A percentile compares a stretch with the other conserved stretches of the same genome.
These are phyloP conservation scores for Metschnikowia matae DNA, from an alignment of 805 yeast genomes.

Conservation along the genomic window DNA sequence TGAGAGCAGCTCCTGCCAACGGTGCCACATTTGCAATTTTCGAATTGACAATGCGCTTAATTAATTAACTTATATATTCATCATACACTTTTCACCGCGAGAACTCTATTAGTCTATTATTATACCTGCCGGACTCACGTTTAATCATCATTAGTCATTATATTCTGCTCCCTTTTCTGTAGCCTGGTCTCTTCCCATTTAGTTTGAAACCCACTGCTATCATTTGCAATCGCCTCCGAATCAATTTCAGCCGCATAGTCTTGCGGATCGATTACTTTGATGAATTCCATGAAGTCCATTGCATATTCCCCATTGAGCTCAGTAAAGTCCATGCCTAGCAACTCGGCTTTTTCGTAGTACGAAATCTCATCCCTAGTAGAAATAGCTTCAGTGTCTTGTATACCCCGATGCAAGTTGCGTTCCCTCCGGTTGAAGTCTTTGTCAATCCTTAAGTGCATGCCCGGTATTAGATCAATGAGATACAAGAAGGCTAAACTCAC, in stretches of 20 bases:
- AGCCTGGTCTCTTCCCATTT: neutral
- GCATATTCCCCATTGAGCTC: conserved; percentile 40
- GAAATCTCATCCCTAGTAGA: conserved; percentile 11
- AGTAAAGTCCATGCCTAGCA: conserved; percentile 36
- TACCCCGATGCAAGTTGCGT: conserved; percentile 15
- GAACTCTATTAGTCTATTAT: neutral
- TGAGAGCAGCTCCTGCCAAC: conserved; percentile 97
- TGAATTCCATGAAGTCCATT: conserved; percentile 40
- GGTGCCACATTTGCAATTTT: conserved; percentile 95
- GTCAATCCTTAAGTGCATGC: conserved; percentile 40
- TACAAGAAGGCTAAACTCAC: conserved; percentile 30
- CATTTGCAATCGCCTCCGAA: conserved; percentile 2
- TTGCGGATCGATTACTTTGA: conserved; percentile 32
- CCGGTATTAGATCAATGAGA: conserved; percentile 37
- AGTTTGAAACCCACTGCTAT: conserved; percentile 1
- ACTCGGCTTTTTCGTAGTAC: conserved; percentile 19
- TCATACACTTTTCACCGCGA: neutral
- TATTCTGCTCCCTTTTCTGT: conserved; percentile 1
- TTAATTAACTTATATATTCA: conserved; percentile 24
- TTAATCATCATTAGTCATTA: neutral
- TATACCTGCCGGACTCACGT: neutral
- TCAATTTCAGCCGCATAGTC: conserved; percentile 26
- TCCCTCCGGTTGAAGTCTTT: conserved; percentile 32
- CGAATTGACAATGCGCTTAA: conserved; percentile 77
- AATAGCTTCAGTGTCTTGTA: conserved; percentile 1